Conservation (phyloP, 768 basidiomycete species). For the Trametes coccinea region DNA sequence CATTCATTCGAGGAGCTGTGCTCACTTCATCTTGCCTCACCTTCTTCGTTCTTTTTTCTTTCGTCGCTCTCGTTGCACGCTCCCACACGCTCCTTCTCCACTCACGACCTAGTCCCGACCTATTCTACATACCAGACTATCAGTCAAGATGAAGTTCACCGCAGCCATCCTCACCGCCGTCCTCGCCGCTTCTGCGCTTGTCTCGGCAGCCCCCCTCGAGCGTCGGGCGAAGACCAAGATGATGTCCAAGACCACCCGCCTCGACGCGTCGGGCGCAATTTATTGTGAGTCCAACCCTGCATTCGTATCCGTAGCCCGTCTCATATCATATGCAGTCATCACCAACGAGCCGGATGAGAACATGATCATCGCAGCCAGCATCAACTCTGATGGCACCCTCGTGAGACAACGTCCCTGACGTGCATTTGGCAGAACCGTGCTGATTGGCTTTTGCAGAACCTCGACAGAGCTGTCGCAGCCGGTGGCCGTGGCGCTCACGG, state of each 20-base stretch:
- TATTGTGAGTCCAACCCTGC: conserved; percentile 25
- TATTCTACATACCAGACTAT: not conserved
- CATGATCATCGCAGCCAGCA: conserved; percentile 43
- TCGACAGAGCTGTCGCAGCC: conserved; percentile 20
- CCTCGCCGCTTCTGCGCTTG: conserved; percentile 10
- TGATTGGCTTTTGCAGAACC: conserved; percentile 16
- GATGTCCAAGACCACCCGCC: conserved; percentile 2
- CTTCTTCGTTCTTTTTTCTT: conserved; percentile 5
- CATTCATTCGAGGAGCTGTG: conserved; percentile 16
- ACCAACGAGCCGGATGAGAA: conserved; percentile 51
- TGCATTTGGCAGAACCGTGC: not conserved
- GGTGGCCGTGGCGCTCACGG: conserved; percentile 30
- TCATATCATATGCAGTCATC: conserved; percentile 40
- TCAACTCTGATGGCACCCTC: conserved; percentile 44
- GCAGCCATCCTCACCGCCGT: conserved; percentile 15
- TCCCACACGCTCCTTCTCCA: not conserved
- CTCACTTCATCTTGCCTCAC: conserved; percentile 22
- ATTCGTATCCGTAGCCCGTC: not conserved
- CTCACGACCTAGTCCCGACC: conserved; percentile 1
- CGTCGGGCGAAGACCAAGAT: conserved; percentile 18
- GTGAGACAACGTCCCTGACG: conserved; percentile 26
- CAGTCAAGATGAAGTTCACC: conserved; percentile 26
- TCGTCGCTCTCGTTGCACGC: conserved; percentile 1
- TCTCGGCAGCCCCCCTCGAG: conserved; percentile 19
- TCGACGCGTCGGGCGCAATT: conserved; percentile 24